Evolutionary conservation across 805 yeast genomes (phyloP), one percentile per base, ranked within the genome.

Genomic region (Pichia nakasei): DNA sequence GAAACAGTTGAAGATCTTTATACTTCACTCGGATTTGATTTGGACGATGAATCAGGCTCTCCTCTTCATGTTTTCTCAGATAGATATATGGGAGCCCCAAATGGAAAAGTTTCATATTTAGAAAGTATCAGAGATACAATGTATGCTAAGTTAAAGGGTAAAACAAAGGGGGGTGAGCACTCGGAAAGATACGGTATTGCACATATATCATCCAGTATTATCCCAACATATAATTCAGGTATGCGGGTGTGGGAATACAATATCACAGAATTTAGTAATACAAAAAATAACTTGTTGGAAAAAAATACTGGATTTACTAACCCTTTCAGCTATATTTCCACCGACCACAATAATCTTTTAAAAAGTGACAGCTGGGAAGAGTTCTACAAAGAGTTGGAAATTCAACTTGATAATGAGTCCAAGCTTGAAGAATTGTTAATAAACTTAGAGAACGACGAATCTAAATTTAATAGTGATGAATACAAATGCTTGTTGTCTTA

Each of bases 171-270:
- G 1, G 83, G 73, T 3, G 47, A 47, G 0, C 38, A 59, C 38
- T 68, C 70, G 29, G 82, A 81, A 49, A 64, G 88, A 36, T 86
- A 84, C 57, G 69, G 87, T 1, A 66, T 86, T 41, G 79, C 82
- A 0, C 83, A 78, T 55, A 76, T 86, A 15, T 71, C 80, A 2
- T 79, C 88, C 1, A 81, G 89, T 44, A 77, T 86, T 13, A 76
- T 87, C 13, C 95, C 96, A 3, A 86, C 94, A 0, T 87, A 80
- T 63, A 85, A 84, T 51, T 88, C 96, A 5, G 85, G 88, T 5
- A 56, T 86, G 48, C 69, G 95, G 50, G 78, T 86, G 2, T 86
- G 94, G 93, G 95, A 86, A 58, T 86, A 86, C 60, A 86, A 86
- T 55, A 73, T 75, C 32, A 73, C 85, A 0, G 81, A 70, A 1